phyloP scores from a whole-genome alignment of 805 yeast species.

The Lachancea nothofagi region DNA sequence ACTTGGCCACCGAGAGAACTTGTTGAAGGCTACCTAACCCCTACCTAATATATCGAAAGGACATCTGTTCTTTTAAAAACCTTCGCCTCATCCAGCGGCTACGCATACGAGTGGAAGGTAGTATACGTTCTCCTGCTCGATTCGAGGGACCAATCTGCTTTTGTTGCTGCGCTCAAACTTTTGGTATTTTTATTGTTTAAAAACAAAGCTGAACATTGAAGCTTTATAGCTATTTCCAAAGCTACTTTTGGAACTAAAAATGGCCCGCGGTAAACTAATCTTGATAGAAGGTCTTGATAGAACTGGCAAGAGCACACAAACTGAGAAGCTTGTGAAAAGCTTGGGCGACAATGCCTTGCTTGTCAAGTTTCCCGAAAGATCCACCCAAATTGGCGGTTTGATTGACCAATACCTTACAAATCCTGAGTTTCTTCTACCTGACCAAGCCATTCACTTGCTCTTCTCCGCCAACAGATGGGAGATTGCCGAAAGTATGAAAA shows the following conservation, averaged over 20 bases:
- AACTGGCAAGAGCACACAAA: conserved; percentile 91
- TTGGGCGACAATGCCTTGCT: conserved; percentile 38
- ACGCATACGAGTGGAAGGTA: no score
- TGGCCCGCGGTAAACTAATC: conserved; percentile 62
- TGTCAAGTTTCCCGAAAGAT: conserved; percentile 82
- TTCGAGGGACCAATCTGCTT: no score
- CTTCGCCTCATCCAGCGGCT: no score
- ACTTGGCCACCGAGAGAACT: conserved; percentile 33
- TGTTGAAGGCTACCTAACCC: neutral
- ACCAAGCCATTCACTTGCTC: conserved; percentile 77
- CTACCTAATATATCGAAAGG: neutral
- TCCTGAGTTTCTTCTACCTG: conserved; percentile 47
- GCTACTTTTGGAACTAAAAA: no score
- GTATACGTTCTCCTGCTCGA: no score
- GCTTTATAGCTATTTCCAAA: no score
- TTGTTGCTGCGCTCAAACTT: no score
- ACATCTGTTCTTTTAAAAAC: neutral
- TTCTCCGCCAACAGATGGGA: conserved; percentile 98
- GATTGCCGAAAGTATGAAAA: conserved; percentile 42
- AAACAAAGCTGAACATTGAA: no score
- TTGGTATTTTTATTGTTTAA: no score
- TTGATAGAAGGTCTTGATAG: conserved; percentile 91
- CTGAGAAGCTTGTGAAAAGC: conserved; percentile 36
- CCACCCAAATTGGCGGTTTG: conserved; percentile 73
- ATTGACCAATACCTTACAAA: conserved; percentile 68